phyloP scores from a whole-genome alignment of 208 protist genomes.

The Jaenimonas drosophilae region DNA sequence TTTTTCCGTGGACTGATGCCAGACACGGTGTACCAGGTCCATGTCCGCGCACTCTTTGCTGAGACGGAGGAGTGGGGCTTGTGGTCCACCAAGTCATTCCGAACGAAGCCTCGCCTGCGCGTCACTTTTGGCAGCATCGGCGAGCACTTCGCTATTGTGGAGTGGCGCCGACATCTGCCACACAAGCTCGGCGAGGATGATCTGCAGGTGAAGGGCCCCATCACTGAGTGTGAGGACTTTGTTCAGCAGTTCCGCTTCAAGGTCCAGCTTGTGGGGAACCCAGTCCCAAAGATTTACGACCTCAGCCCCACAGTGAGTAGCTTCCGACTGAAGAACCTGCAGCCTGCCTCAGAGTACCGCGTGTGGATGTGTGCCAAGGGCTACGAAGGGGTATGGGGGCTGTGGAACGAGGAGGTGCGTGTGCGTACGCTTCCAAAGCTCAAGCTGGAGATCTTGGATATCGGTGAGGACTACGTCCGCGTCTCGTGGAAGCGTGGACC shows the following conservation, averaged over 20 bases:
- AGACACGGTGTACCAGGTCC: slow-evolving; percentile 75
- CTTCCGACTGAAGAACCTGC: slow-evolving; percentile 73
- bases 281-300: slow-evolving; percentile 57
- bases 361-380: slow-evolving; percentile 84
- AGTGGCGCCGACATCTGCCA: slow-evolving; percentile 84
- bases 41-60: slow-evolving; percentile 64
- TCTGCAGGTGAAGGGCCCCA: slow-evolving; percentile 4
- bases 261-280: slow-evolving; percentile 66
- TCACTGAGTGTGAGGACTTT: slow-evolving; percentile 64
- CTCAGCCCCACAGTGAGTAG: slow-evolving; percentile 68
- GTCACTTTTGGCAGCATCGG: slow-evolving; percentile 87
- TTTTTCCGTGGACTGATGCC: slow-evolving; percentile 86
- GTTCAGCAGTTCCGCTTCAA: slow-evolving; percentile 84
- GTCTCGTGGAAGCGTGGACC: slow-evolving; percentile 65
- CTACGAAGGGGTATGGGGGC: slow-evolving; percentile 83
- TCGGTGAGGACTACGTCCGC: slow-evolving; percentile 87
- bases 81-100: slow-evolving; percentile 77
- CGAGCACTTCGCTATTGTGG: slow-evolving; percentile 87
- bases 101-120: slow-evolving; percentile 66
- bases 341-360: slow-evolving; percentile 80
- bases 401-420: slow-evolving; percentile 85
- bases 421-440: slow-evolving; percentile 87
- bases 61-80: slow-evolving; percentile 79
- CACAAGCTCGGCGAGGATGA: slow-evolving; percentile 15
- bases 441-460: slow-evolving; percentile 55